These are phyloP conservation scores for Lasiosphaeria hispida DNA, from an alignment of 495 filamentous ascomycete genomes.

Conservation along the genomic window DNA sequence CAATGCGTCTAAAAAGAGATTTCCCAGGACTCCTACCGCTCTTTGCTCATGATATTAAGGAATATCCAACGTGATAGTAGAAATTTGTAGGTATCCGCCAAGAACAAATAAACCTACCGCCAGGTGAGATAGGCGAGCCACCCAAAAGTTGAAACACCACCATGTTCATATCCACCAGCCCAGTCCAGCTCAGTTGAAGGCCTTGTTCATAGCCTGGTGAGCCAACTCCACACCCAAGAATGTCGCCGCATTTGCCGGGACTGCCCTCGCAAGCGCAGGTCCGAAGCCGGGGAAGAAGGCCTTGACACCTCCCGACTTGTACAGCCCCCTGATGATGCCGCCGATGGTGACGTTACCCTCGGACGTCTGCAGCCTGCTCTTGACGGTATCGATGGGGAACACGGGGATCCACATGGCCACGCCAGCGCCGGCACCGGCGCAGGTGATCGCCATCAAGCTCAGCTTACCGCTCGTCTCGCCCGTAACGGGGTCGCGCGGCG, in stretches of 20 bases:
- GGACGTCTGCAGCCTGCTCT: conserved; percentile 87
- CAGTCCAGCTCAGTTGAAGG: conserved; percentile 43
- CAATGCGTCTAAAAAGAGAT: background rate
- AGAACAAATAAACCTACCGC: too few relatives aligned
- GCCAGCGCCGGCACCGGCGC: conserved; percentile 84
- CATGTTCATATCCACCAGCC: background rate
- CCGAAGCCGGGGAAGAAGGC: conserved; percentile 98
- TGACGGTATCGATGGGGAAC: conserved; percentile 96
- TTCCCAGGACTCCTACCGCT: background rate
- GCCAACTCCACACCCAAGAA: conserved; percentile 75
- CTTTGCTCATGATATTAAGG: background rate
- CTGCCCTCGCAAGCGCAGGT: conserved; percentile 85
- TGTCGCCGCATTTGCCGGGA: conserved; percentile 85
- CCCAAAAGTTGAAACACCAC: background rate
- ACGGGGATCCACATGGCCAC: conserved; percentile 99
- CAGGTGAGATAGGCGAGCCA: background rate
- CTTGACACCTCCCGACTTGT: conserved; percentile 74
- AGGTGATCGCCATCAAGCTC: conserved; percentile 76
- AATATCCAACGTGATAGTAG: background rate
- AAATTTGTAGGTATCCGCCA: too few relatives aligned
- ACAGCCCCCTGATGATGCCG: conserved; percentile 74
- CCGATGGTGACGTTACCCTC: conserved; percentile 83
- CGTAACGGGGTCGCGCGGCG: conserved; percentile 74
- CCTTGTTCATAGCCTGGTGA: conserved; percentile 76
- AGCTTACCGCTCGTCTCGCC: conserved; percentile 72